Percentiles rank a stretch among this genome's conserved stretches.
Evolutionary conservation across 1,284 basidiomycete genomes (phyloP).

Genomic region (Ustilago nuda): DNA sequence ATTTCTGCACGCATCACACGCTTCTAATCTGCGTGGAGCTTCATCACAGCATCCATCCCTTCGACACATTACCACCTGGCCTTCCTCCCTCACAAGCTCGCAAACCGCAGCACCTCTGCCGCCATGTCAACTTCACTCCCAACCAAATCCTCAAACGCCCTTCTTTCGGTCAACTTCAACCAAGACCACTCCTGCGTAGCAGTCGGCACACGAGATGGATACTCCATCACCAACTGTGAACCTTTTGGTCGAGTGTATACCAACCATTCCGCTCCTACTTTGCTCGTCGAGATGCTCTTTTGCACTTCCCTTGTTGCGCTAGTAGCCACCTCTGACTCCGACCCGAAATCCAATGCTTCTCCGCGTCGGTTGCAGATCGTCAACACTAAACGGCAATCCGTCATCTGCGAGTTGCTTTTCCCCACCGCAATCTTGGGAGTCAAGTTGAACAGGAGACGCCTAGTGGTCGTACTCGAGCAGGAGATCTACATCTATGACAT

Average conservation of each 20-base stretch:
- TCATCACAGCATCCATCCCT: not conserved
- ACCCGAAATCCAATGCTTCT: slow-evolving; percentile 74
- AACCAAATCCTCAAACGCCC: slow-evolving; percentile 47
- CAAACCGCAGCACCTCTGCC: not conserved
- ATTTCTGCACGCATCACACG: no score
- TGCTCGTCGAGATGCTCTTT: slow-evolving; percentile 99
- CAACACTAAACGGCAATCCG: slow-evolving; percentile 98
- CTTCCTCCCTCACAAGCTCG: not conserved
- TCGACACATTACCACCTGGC: not conserved
- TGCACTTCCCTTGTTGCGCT: slow-evolving; percentile 96
- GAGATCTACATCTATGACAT: slow-evolving; percentile 99
- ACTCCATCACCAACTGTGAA: slow-evolving; percentile 96
- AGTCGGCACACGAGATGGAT: slow-evolving; percentile 93
- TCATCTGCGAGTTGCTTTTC: slow-evolving; percentile 98
- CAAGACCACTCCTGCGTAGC: slow-evolving; percentile 80
- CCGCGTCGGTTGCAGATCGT: slow-evolving; percentile 90
- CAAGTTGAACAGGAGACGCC: slow-evolving; percentile 93
- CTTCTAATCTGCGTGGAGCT: no score
- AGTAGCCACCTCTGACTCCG: slow-evolving; percentile 86
- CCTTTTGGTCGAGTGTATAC: slow-evolving; percentile 96
- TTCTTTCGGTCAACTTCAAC: slow-evolving; percentile 63
- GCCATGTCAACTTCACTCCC: slow-evolving; percentile 31
- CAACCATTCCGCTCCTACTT: slow-evolving; percentile 90
- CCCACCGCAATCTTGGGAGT: slow-evolving; percentile 94
- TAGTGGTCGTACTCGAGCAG: slow-evolving; percentile 92